Evolutionary conservation across 345 rosid genomes (phyloP).

Genomic region (Physaria fendleri): DNA sequence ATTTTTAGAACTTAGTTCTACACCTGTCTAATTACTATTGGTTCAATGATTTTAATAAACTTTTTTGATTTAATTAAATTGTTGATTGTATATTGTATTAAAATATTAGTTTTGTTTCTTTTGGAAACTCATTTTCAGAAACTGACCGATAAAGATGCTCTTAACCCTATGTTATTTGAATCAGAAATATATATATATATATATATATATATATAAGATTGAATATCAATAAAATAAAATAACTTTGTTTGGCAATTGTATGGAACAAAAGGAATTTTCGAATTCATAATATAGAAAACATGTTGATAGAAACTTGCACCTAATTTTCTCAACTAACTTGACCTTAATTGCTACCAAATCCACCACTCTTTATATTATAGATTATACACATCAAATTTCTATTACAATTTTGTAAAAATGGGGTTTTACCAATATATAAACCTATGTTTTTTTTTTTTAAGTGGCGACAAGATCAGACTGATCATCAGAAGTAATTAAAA

Average conservation of each 20-base stretch:
- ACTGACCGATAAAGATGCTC: no score
- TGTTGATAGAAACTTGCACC: conserved; percentile 15
- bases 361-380: conserved; percentile 2
- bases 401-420: not conserved
- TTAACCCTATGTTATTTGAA: not conserved
- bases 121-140: no score
- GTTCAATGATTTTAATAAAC: no score
- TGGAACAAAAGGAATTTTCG: not conserved
- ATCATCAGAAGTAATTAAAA: conserved; percentile 4
- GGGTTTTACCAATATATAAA: no score
- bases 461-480: conserved; percentile 23
- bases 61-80: no score
- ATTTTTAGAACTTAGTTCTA: no score
- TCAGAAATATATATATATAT: not conserved
- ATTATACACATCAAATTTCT: not conserved
- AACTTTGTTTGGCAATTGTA: not conserved
- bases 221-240: not conserved
- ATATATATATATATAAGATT: not conserved
- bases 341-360: conserved; percentile 16
- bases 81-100: no score
- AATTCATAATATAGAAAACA: not conserved
- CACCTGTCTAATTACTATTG: no score
- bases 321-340: conserved; percentile 18
- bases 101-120: no score
- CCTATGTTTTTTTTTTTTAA: not conserved